Evolutionary conservation across 768 basidiomycete species (phyloP).

Genomic region (Mrakia frigida): DNA sequence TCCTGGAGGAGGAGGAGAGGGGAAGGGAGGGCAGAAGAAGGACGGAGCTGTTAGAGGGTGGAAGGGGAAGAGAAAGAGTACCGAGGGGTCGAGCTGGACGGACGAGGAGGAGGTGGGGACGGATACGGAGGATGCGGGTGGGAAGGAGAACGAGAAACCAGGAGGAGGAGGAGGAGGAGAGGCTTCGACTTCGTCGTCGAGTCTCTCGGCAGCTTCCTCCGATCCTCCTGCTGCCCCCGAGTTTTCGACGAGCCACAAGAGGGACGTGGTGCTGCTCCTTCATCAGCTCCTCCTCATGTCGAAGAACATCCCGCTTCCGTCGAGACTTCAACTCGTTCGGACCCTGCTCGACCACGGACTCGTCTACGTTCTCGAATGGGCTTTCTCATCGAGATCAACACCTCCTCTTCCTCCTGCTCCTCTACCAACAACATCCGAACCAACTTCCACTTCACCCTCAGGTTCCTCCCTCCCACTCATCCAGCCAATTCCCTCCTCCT

Average conservation of each 20-base stretch:
- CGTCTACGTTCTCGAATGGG: constrained; percentile 88
- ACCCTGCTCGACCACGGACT: constrained; percentile 81
- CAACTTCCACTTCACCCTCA: neutral
- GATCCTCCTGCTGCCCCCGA: neutral
- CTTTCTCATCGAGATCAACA: constrained; percentile 47
- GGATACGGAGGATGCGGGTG: neutral
- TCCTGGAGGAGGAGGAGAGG: neutral
- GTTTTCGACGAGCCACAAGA: constrained; percentile 44
- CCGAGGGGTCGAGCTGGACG: constrained; percentile 3
- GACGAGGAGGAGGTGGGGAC: constrained; percentile 1
- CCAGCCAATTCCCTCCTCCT: neutral
- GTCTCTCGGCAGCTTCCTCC: neutral
- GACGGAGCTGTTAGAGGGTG: neutral
- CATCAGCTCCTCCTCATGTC: constrained; percentile 93
- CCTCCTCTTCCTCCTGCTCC: neutral
- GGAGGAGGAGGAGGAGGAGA: neutral
- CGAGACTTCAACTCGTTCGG: constrained; percentile 78
- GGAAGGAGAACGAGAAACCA: constrained; percentile 14
- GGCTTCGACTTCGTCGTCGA: neutral
- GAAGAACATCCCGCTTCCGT: constrained; percentile 88
- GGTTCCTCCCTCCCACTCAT: neutral
- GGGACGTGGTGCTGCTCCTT: constrained; percentile 77
- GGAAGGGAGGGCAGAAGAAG: neutral
- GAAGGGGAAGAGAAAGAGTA: constrained; percentile 32
- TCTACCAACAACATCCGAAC: neutral